These are phyloP conservation scores for Hericium rajendrae DNA, from an alignment of 768 basidiomycete species.

Conservation along the genomic window DNA sequence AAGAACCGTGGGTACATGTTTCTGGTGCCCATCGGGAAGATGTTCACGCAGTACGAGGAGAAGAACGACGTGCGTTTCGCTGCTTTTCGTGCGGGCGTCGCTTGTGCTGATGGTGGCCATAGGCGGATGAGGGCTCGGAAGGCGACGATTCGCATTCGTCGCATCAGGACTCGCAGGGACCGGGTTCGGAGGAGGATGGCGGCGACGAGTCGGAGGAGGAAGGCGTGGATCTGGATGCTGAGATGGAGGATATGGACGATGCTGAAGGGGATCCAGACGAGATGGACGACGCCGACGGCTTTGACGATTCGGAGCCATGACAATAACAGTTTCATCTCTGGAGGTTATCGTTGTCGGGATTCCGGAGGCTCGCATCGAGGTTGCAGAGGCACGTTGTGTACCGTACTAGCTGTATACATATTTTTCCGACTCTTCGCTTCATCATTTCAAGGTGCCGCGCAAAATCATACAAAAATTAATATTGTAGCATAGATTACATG, in stretches of 20 bases:
- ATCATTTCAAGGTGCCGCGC: no score
- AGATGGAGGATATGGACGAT: slow-evolving; percentile 46
- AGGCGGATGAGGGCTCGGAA: slow-evolving; percentile 29
- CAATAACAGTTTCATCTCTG: not conserved
- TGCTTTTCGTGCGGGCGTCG: not conserved
- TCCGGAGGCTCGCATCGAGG: not conserved
- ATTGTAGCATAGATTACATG: not conserved
- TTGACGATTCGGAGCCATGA: slow-evolving; percentile 1
- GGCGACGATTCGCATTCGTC: slow-evolving; percentile 30
- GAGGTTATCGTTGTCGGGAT: not conserved
- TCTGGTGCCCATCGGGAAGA: slow-evolving; percentile 65
- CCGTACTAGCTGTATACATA: slow-evolving; percentile 14
- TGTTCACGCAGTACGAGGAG: slow-evolving; percentile 69
- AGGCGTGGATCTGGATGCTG: slow-evolving; percentile 51
- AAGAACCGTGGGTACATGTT: slow-evolving; percentile 58
- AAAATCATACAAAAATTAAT: no score
- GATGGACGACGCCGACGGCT: slow-evolving; percentile 9
- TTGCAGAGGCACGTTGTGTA: not conserved
- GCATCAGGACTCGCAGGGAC: slow-evolving; percentile 25
- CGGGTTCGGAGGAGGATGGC: slow-evolving; percentile 22
- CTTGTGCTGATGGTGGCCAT: slow-evolving; percentile 20
- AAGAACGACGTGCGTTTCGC: slow-evolving; percentile 63
- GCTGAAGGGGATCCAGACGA: slow-evolving; percentile 40
- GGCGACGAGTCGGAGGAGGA: slow-evolving; percentile 24
- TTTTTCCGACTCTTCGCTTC: no score